These are phyloP conservation scores for Yarrowia divulgata DNA, from an alignment of 805 yeast species.

Conservation along the genomic window DNA sequence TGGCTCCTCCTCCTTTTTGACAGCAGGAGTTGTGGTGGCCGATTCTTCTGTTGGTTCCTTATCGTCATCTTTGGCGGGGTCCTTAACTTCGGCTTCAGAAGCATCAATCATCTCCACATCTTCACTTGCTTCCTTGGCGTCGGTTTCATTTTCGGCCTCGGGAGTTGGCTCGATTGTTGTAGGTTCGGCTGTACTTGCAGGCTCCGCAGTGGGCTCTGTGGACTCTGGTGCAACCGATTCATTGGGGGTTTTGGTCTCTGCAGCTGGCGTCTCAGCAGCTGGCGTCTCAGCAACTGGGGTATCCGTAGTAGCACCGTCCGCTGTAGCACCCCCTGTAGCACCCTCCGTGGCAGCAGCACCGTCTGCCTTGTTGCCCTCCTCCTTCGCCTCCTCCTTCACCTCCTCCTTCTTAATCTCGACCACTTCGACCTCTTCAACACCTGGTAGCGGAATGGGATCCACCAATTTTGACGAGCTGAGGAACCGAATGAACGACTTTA, in stretches of 20 bases:
- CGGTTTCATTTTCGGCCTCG: not conserved
- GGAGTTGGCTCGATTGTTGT: not conserved
- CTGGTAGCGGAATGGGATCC: conserved; percentile 56
- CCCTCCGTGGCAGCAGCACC: not conserved
- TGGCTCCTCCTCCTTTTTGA: conserved; percentile 6
- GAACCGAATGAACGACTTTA: conserved; percentile 66
- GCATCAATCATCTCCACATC: conserved; percentile 22
- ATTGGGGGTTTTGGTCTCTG: no score
- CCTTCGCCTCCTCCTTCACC: conserved; percentile 48
- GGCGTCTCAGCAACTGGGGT: not conserved
- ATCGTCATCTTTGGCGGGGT: not conserved
- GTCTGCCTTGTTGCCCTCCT: not conserved
- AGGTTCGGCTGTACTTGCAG: not conserved
- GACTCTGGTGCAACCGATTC: not conserved
- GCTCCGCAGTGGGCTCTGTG: conserved; percentile 40
- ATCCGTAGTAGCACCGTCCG: not conserved
- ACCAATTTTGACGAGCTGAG: conserved; percentile 58
- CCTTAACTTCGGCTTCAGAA: not conserved
- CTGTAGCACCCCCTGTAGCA: not conserved
- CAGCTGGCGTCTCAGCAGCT: not conserved
- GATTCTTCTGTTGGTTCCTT: not conserved
- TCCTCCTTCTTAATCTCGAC: conserved; percentile 51
- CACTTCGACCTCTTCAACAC: conserved; percentile 45
- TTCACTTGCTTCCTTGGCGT: not conserved
- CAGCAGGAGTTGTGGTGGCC: not conserved